Percentiles rank a stretch among this genome's conserved stretches.
These are phyloP conservation scores for Pythium guiyangense DNA, from an alignment of 352 stramenopile species.

Conservation along the genomic window DNA sequence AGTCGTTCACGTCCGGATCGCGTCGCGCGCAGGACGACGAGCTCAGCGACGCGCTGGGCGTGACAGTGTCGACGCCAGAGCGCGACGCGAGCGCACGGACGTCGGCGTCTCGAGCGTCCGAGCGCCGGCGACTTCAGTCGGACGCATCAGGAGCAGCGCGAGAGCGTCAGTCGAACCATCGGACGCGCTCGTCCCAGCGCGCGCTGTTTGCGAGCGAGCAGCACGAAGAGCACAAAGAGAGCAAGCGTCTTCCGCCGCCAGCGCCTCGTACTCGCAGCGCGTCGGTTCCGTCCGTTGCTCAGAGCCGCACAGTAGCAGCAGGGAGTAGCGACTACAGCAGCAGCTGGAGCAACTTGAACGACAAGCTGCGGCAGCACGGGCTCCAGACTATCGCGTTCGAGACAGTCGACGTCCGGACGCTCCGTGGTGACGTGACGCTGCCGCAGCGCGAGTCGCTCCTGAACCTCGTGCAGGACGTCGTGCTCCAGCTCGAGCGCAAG, in stretches of 20 bases:
- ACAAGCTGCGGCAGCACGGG: constrained; percentile 53
- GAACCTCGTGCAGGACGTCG: constrained; percentile 57
- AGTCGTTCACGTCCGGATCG: constrained; percentile 8
- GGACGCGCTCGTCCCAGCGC: constrained; percentile 3
- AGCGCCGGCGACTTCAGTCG: not conserved
- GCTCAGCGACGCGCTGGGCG: constrained; percentile 50
- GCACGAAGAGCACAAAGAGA: constrained; percentile 9
- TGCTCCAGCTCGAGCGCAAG: constrained; percentile 54
- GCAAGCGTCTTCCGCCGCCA: not conserved
- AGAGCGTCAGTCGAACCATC: too few species aligned
- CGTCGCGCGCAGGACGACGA: constrained; percentile 40
- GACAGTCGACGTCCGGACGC: constrained; percentile 13
- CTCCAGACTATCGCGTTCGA: constrained; percentile 42
- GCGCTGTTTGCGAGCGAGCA: constrained; percentile 6
- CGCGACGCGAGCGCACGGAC: not conserved
- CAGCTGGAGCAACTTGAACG: constrained; percentile 28
- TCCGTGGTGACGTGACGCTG: constrained; percentile 11
- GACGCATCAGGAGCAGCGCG: not conserved
- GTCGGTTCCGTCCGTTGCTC: not conserved
- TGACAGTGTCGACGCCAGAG: constrained; percentile 14
- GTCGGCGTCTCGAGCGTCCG: not conserved
- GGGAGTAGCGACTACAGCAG: too few species aligned
- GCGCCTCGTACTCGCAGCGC: not conserved
- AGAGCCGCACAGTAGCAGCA: too few species aligned
- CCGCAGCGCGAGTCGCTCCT: constrained; percentile 51